These are phyloP conservation scores for Penicillium longicatenatum DNA, from an alignment of 495 filamentous ascomycete genomes.

Conservation along the genomic window DNA sequence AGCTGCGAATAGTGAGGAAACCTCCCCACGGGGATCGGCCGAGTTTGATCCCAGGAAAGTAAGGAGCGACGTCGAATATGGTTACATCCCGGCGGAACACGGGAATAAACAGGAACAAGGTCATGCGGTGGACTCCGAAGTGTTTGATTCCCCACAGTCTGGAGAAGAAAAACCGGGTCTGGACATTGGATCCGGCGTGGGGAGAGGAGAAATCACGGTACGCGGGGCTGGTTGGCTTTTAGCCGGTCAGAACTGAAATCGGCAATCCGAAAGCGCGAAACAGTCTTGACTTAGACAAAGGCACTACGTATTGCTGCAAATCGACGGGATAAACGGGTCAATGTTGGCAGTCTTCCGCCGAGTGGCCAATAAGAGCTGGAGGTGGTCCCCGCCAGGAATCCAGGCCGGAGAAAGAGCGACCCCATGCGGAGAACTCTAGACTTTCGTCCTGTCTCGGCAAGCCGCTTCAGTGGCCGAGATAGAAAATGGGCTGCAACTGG, in stretches of 20 bases:
- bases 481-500: not conserved
- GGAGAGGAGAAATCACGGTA: not conserved
- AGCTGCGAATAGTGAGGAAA: conserved; percentile 6
- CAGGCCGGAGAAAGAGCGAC: not conserved
- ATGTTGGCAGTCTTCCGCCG: not conserved
- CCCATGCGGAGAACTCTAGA: not conserved
- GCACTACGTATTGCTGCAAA: too few relatives aligned
- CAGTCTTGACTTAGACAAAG: not conserved
- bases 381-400: not conserved
- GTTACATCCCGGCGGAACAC: conserved; percentile 14
- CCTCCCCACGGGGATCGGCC: conserved; percentile 26
- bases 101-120: not conserved
- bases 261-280: conserved; percentile 5
- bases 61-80: conserved; percentile 10
- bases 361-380: not conserved
- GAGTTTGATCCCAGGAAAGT: conserved; percentile 14
- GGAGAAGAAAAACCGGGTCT: conserved; percentile 4
- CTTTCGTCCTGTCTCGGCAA: not conserved
- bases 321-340: not conserved
- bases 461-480: not conserved
- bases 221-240: conserved; percentile 4
- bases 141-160: not conserved
- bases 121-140: not conserved
- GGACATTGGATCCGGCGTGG: conserved; percentile 1
- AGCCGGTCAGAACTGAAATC: conserved; percentile 7